Base-by-base conservation (phyloP, 2,329 filamentous ascomycete genomes). In the Exophiala alcalophila region DNA sequence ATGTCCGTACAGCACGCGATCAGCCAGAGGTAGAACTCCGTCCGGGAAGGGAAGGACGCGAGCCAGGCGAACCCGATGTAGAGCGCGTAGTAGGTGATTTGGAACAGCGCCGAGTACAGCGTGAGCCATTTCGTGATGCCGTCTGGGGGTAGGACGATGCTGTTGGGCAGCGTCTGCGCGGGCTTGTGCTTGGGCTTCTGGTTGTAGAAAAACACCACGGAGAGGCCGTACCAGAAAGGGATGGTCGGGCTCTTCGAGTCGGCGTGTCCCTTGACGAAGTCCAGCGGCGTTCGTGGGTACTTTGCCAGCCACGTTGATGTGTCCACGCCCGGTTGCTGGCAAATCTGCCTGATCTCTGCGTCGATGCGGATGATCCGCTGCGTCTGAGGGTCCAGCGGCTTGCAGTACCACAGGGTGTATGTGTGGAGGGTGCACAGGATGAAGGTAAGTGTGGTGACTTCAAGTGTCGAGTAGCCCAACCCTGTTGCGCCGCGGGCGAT, bases 401-500 rank as follows among this genome's bases (percentile, higher is more conserved):
- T 63, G 23, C 58, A 39, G 10, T 45, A 47, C 60, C 60, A 63
- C 34, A 54, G 58, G 30, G 50, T 51, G 23, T 52, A 57, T 6
- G 54, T 60, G 5, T 44, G 49, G 15, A 61, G 42, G 4, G 50
- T 57, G 41, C 55, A 58, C 25, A 58, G 49, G 14, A 61, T 53
- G 30, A 59, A 61, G 15, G 50, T 50, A n/a, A 57, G 27, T 3
- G 60, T 57, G 5, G 56, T 55, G 19, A 63, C 49, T 49, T 63
- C 60, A 1, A 59, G 35, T 4, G 54, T 55, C 3, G 59, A 58
- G 21, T 60, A 49, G 19, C 48, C 34, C 3, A 61, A 47, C 15
- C 33, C 14, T 25, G 53, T 46, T 2, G 31, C 35, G n/a, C 35
- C 29, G 20, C 57, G 40, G 11, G 19, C 43, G 9, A 55, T 34